Conservation (phyloP, 148 eudicot species). For the Persicaria maculosa region DNA sequence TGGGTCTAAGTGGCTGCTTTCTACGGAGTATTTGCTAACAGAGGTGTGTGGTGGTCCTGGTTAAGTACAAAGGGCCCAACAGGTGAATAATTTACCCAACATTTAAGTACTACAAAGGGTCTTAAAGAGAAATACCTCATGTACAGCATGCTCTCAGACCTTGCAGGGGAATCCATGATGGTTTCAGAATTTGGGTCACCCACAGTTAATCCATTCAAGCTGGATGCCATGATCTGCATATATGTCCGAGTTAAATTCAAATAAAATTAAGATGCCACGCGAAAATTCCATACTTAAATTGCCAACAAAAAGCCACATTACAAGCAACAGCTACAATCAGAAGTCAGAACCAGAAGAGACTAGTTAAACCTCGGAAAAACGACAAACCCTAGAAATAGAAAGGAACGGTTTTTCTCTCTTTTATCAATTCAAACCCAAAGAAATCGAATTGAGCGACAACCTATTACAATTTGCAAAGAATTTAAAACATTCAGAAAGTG, state of each 20-base stretch:
- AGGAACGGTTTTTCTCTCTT: neutral
- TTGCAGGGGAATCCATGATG: constrained; percentile 76
- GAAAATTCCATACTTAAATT: neutral
- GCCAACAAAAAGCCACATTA: neutral
- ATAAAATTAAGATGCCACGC: neutral
- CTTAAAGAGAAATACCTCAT: constrained; percentile 31
- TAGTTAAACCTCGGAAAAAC: neutral
- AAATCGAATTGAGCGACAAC: neutral
- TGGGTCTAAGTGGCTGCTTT: neutral
- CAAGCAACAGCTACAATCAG: neutral
- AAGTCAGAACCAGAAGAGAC: neutral
- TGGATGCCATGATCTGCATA: constrained; percentile 92
- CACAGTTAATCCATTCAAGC: constrained; percentile 87
- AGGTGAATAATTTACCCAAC: neutral
- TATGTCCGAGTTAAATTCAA: neutral
- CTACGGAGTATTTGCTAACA: neutral
- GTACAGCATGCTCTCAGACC: constrained; percentile 64
- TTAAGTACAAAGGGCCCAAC: too few species aligned
- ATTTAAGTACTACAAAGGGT: neutral
- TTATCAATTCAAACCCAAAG: neutral
- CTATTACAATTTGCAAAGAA: neutral
- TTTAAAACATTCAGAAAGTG: neutral
- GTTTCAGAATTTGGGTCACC: constrained; percentile 70
- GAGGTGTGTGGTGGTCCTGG: neutral
- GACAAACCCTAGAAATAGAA: constrained; percentile 7